phyloP scores from a whole-genome alignment of 1,284 basidiomycete species.

The Boletus sp. region DNA sequence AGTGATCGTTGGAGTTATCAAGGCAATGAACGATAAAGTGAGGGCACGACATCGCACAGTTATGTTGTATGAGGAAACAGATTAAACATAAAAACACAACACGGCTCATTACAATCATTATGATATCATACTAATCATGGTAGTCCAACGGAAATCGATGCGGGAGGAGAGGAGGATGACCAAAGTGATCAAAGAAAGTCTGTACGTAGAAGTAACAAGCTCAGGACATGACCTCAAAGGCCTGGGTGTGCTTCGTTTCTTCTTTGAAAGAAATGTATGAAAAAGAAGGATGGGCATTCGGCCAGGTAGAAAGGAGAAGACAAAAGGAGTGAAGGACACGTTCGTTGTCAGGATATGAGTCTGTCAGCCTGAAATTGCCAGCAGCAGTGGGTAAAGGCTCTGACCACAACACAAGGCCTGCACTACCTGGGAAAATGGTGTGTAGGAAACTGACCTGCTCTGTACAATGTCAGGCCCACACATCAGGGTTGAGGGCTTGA shows the following conservation, averaged over 20 bases:
- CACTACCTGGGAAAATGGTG: background rate
- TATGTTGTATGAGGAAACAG: no score
- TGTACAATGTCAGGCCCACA: background rate
- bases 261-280: background rate
- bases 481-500: background rate
- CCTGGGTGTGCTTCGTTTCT: background rate
- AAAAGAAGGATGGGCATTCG: background rate
- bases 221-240: background rate
- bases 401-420: background rate
- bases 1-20: no score
- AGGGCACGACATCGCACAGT: no score
- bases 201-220: background rate
- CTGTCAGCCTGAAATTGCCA: background rate
- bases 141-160: background rate
- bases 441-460: background rate
- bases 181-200: slow-evolving; percentile 6
- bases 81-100: background rate
- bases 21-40: no score
- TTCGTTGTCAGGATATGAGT: background rate
- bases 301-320: background rate
- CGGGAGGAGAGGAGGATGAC: background rate
- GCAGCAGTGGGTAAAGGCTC: background rate
- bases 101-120: background rate
- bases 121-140: background rate
- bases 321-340: background rate